A percentile compares a stretch with the other conserved stretches of the same genome.
phyloP scores from a whole-genome alignment of 139 green algal genomes.

The Astrephomene gubernaculifera region DNA sequence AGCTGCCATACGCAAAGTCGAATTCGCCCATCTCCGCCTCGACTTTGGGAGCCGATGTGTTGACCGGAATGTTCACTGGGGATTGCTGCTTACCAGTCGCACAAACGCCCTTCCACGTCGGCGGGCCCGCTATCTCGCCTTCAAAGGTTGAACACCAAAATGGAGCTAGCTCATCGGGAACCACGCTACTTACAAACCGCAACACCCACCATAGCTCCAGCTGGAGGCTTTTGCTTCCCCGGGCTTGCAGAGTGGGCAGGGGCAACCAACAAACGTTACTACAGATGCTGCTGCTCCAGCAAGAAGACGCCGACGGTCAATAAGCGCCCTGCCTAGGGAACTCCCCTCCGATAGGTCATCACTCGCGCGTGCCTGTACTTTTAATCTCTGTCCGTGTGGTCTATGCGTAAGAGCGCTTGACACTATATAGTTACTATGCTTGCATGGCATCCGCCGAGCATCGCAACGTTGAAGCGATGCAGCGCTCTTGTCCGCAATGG shows the following conservation, averaged over 20 bases:
- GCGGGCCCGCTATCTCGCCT: conserved; percentile 40
- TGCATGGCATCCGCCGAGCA: background rate
- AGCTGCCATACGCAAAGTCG: conserved; percentile 54
- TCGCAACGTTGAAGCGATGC: conserved; percentile 22
- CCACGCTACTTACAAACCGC: background rate
- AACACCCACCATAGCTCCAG: conserved; percentile 42
- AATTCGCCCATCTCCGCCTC: conserved; percentile 54
- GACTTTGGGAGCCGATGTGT: conserved; percentile 30
- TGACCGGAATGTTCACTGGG: conserved; percentile 61
- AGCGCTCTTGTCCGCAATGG: conserved; percentile 13
- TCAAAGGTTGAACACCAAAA: background rate
- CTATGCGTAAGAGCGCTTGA: too few relatives aligned
- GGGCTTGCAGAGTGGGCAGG: conserved; percentile 40
- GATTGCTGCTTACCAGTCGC: conserved; percentile 58
- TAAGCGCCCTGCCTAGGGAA: too few relatives aligned
- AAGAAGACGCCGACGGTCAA: conserved; percentile 28
- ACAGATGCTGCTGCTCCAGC: conserved; percentile 24
- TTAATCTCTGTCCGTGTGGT: too few relatives aligned
- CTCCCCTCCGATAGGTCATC: too few relatives aligned
- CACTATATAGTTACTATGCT: background rate
- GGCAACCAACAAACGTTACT: conserved; percentile 27
- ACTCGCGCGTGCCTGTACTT: conserved; percentile 18
- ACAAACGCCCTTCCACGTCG: conserved; percentile 55
- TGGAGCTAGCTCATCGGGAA: background rate
- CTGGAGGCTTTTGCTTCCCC: conserved; percentile 21